Evolutionary conservation across 2,329 filamentous ascomycete species (phyloP).

Genomic region (Spiromastix sp.): DNA sequence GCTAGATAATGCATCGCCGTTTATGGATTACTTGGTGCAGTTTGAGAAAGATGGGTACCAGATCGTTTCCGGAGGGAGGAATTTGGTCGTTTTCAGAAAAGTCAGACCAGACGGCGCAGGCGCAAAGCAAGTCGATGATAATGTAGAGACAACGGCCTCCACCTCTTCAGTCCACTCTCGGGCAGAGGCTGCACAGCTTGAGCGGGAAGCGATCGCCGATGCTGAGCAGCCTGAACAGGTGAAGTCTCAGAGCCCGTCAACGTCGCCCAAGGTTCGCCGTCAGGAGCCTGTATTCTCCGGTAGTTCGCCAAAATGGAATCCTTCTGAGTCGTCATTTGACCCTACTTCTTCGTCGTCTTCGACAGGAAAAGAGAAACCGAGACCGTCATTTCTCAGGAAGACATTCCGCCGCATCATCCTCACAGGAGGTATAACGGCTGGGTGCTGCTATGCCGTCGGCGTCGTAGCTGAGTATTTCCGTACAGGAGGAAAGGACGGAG

Average conservation of each 20-base stretch:
- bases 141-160: not conserved
- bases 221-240: not conserved
- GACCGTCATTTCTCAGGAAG: constrained; percentile 12
- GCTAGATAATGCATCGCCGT: constrained; percentile 31
- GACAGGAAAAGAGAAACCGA: constrained; percentile 2
- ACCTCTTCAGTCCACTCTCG: constrained; percentile 6
- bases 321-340: constrained; percentile 1
- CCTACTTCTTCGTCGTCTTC: not conserved
- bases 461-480: constrained; percentile 32
- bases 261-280: constrained; percentile 15
- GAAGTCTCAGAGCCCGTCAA: not conserved
- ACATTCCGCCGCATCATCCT: constrained; percentile 24
- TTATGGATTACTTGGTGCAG: constrained; percentile 28
- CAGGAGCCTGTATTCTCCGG: constrained; percentile 14
- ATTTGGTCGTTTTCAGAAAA: constrained; percentile 32
- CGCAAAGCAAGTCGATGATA: not conserved
- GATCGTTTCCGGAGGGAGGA: constrained; percentile 30
- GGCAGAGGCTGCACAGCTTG: constrained; percentile 5
- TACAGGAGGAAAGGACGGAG: constrained; percentile 29
- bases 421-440: constrained; percentile 24
- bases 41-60: constrained; percentile 32
- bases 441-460: constrained; percentile 31
- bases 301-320: not conserved
- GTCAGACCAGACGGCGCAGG: constrained; percentile 1
- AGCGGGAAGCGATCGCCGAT: constrained; percentile 7